Evolutionary conservation across 495 filamentous ascomycete species (phyloP), one percentile per base, ranked within the genome.

Genomic region (Talaromyces borbonicus): DNA sequence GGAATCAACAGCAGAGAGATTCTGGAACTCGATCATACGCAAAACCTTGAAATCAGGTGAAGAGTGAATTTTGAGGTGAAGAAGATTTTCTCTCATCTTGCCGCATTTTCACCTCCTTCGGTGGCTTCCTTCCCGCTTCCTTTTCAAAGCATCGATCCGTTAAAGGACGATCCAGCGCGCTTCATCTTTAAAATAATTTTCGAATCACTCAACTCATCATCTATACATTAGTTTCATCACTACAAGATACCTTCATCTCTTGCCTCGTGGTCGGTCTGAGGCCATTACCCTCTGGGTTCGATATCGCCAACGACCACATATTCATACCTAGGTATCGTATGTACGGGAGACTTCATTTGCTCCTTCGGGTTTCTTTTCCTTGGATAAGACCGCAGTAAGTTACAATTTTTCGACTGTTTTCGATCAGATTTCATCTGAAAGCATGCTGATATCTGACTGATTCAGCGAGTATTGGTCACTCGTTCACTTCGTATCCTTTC

Each of bases 311-410:
- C 5, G 8, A 12, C 11, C 22, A 42, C 31, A 33, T 5, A 5
- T 33, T 11, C 16, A 36, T 18, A 3, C 22, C 8, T 4, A 20
- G n/a, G 16, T 43, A 26, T 33, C 16, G 43, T 15, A 46, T 46
- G 43, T 35, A 35, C 43, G 43, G 43, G 16, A 27, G 43, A 20
- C 14, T 46, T 36, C 43, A 9, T n/a, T 22, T 46, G 19, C 20
- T 46, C 23, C 18, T 46, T 25, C 43, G 43, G 27, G 29, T 31
- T 46, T 31, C 43, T 18, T 46, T 46, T 22, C 30, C 30, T 32
- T 29, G 30, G 24, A 1, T 24, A 3, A 19, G 30, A 11, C 8
- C 24, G 9, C 29, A 22, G 43, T 46, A 38, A 20, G 18, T 12
- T 2, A n/a, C n/a, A n/a, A n/a, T 7, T 20, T 11, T 20, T 19